Percentiles rank a stretch among this genome's conserved stretches.
phyloP scores from a whole-genome alignment of 208 protist genomes.

The Acanthamoeba royreba region DNA sequence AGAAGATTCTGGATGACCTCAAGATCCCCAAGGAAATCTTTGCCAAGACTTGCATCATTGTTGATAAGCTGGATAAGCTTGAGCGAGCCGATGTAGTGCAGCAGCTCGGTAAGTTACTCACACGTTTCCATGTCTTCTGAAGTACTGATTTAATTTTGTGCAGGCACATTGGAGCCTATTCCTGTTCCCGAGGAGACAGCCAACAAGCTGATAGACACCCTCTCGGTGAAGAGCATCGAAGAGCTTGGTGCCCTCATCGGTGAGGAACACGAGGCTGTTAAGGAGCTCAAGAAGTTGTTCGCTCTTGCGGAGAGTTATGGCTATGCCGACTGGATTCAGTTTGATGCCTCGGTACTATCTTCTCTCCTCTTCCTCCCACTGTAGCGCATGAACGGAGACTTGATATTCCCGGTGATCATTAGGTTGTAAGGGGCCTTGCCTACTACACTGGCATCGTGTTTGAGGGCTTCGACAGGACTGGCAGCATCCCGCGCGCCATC shows the following conservation, averaged over 20 bases:
- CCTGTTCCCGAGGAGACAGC: background rate
- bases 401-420: too few species aligned
- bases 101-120: background rate
- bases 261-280: slow-evolving; percentile 81
- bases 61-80: slow-evolving; percentile 94
- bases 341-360: background rate
- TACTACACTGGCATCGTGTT: slow-evolving; percentile 97
- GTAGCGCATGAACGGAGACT: background rate
- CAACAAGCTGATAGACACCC: slow-evolving; percentile 6
- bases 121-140: too few species aligned
- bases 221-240: slow-evolving; percentile 84
- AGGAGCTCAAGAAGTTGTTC: slow-evolving; percentile 88
- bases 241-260: slow-evolving; percentile 82
- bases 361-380: too few species aligned
- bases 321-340: slow-evolving; percentile 88
- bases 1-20: slow-evolving; percentile 82
- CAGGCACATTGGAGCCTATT: background rate
- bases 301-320: slow-evolving; percentile 87
- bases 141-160: too few species aligned
- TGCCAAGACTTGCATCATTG: slow-evolving; percentile 89
- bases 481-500: slow-evolving; percentile 90
- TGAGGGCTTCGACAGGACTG: slow-evolving; percentile 90
- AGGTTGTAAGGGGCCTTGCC: slow-evolving; percentile 90
- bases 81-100: slow-evolving; percentile 83
- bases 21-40: slow-evolving; percentile 86